Evolutionary conservation across 2,329 filamentous ascomycete species (phyloP).

Genomic region (Colletotrichum graminicola): DNA sequence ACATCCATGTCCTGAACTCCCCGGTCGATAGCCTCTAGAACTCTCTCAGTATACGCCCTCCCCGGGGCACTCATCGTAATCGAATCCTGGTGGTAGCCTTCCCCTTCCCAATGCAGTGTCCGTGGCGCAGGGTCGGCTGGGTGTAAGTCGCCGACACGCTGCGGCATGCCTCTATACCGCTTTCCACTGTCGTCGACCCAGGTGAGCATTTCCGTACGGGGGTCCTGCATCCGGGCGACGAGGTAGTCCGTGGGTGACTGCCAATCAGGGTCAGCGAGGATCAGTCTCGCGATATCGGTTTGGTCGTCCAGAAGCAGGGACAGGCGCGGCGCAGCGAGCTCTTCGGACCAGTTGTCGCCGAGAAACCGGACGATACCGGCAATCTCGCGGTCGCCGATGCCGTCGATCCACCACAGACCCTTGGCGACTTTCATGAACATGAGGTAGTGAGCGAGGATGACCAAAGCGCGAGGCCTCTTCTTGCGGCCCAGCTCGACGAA

Average conservation of each 20-base stretch:
- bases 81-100: conserved; percentile 5
- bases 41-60: conserved; percentile 15
- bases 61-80: conserved; percentile 20
- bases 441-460: conserved; percentile 67
- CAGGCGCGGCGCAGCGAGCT: conserved; percentile 57
- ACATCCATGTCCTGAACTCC: conserved; percentile 37
- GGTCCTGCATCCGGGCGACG: conserved; percentile 10
- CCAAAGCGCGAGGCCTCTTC: conserved; percentile 59
- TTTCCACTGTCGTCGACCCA: conserved; percentile 43
- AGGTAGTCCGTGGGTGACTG: conserved; percentile 45
- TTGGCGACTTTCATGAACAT: conserved; percentile 61
- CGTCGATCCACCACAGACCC: conserved; percentile 64
- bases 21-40: conserved; percentile 26
- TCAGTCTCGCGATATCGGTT: conserved; percentile 54
- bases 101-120: conserved; percentile 6
- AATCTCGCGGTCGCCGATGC: conserved; percentile 61
- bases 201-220: conserved; percentile 30
- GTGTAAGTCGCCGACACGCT: conserved; percentile 25
- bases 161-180: conserved; percentile 30
- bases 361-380: conserved; percentile 57
- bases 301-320: conserved; percentile 52
- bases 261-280: conserved; percentile 61
- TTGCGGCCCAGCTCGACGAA: conserved; percentile 60
- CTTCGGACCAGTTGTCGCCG: conserved; percentile 55
- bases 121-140: conserved; percentile 28